phyloP scores from a whole-genome alignment of 2,329 filamentous ascomycete genomes.

The Blastomyces gilchristii region DNA sequence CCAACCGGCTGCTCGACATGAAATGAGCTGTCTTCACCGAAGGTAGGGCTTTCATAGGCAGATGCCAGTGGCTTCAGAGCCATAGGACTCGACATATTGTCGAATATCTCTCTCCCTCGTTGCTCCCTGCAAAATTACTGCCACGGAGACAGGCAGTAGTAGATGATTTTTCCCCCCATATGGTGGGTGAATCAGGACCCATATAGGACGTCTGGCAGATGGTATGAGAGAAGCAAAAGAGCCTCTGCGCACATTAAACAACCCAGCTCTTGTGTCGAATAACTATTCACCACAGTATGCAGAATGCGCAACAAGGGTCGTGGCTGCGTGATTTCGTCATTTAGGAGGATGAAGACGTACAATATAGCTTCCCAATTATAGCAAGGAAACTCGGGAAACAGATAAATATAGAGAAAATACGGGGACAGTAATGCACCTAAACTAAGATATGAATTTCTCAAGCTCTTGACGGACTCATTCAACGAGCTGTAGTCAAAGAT shows the following conservation, averaged over 20 bases:
- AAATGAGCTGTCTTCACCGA: constrained; percentile 74
- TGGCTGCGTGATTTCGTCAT: background rate
- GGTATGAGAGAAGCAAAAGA: background rate
- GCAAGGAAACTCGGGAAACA: background rate
- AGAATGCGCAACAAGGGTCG: background rate
- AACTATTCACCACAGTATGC: background rate
- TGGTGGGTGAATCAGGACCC: background rate
- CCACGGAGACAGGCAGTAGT: constrained; percentile 1
- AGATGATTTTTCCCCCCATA: background rate
- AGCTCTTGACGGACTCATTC: background rate
- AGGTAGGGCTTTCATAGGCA: constrained; percentile 76
- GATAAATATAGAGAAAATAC: background rate
- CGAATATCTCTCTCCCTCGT: background rate
- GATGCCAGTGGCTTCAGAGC: constrained; percentile 34
- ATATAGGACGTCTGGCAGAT: background rate
- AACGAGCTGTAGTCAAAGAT: background rate
- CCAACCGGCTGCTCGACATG: constrained; percentile 70
- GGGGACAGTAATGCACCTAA: background rate
- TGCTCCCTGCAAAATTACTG: background rate
- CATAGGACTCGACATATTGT: constrained; percentile 12
- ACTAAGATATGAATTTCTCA: background rate
- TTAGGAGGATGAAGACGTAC: background rate
- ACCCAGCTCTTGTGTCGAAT: no score
- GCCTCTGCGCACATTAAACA: background rate
- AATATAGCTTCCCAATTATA: background rate